A percentile compares a stretch with the other conserved stretches of the same genome.
Conservation (phyloP, 1,139 yeast genomes). For the Candida mesenterica region DNA sequence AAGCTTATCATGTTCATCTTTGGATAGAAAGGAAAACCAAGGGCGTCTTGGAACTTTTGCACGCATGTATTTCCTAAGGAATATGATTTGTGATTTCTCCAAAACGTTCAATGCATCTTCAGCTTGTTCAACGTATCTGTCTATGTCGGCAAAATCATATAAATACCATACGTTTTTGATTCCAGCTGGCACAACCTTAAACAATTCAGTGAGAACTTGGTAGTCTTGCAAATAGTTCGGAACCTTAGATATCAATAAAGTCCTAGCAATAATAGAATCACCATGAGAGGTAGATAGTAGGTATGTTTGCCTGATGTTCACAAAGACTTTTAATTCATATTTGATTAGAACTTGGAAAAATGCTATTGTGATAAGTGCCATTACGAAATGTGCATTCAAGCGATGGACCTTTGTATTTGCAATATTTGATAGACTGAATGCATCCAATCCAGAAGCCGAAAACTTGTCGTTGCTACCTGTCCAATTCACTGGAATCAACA, state of each 20-base stretch:
- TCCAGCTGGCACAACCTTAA: slow-evolving; percentile 42
- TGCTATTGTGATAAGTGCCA: slow-evolving; percentile 49
- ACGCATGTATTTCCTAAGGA: slow-evolving; percentile 15
- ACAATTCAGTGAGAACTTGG: slow-evolving; percentile 25
- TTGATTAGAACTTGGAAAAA: slow-evolving; percentile 54
- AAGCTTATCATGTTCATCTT: slow-evolving; percentile 9
- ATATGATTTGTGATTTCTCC: slow-evolving; percentile 33
- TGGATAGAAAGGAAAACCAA: slow-evolving; percentile 3
- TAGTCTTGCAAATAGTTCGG: slow-evolving; percentile 35
- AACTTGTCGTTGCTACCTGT: slow-evolving; percentile 36
- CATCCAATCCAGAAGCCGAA: slow-evolving; percentile 52
- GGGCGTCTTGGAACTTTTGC: slow-evolving; percentile 4
- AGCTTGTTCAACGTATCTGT: slow-evolving; percentile 29
- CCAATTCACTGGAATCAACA: slow-evolving; percentile 57
- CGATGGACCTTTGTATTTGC: slow-evolving; percentile 44
- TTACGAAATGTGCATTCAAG: slow-evolving; percentile 53
- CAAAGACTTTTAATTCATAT: slow-evolving; percentile 49
- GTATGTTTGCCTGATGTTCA: slow-evolving; percentile 42
- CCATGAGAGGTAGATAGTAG: slow-evolving; percentile 28
- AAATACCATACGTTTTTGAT: slow-evolving; percentile 52
- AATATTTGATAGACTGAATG: slow-evolving; percentile 60
- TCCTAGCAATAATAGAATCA: slow-evolving; percentile 29
- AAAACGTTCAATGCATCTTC: slow-evolving; percentile 33
- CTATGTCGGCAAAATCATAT: slow-evolving; percentile 39
- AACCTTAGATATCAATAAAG: slow-evolving; percentile 50